phyloP scores from a whole-genome alignment of 164 flowering plant species.

The Berberis vulgaris region DNA sequence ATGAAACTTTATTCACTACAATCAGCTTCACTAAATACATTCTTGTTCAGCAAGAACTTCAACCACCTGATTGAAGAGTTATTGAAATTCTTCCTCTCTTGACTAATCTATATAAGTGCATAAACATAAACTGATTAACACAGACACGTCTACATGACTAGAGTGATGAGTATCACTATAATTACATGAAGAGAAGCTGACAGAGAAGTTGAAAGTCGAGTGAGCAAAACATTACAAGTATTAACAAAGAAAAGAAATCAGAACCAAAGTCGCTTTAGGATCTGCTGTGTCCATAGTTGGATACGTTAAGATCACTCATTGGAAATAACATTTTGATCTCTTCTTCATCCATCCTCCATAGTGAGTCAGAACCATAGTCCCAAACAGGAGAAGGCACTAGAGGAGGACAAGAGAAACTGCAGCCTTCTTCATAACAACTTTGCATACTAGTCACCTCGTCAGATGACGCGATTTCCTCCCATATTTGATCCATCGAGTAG shows the following conservation, averaged over 20 bases:
- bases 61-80: background rate
- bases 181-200: background rate
- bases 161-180: background rate
- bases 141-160: background rate
- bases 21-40: background rate
- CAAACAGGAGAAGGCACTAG: slow-evolving; percentile 45
- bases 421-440: slow-evolving; percentile 21
- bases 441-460: slow-evolving; percentile 26
- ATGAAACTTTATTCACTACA: too few species aligned
- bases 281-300: slow-evolving; percentile 19
- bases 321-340: slow-evolving; percentile 37
- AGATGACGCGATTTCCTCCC: slow-evolving; percentile 66
- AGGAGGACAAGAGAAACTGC: slow-evolving; percentile 31
- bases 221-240: background rate
- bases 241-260: slow-evolving; percentile 18
- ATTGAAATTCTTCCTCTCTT: background rate
- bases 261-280: slow-evolving; percentile 6
- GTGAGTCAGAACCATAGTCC: slow-evolving; percentile 50
- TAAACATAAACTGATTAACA: slow-evolving; percentile 1
- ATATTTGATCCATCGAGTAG: slow-evolving; percentile 81
- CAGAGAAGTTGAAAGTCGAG: background rate
- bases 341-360: slow-evolving; percentile 62
- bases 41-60: slow-evolving; percentile 5
- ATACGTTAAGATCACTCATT: slow-evolving; percentile 21
- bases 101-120: background rate